Conservation (phyloP, 805 yeast species). For the Jamesozyma lodderae region DNA sequence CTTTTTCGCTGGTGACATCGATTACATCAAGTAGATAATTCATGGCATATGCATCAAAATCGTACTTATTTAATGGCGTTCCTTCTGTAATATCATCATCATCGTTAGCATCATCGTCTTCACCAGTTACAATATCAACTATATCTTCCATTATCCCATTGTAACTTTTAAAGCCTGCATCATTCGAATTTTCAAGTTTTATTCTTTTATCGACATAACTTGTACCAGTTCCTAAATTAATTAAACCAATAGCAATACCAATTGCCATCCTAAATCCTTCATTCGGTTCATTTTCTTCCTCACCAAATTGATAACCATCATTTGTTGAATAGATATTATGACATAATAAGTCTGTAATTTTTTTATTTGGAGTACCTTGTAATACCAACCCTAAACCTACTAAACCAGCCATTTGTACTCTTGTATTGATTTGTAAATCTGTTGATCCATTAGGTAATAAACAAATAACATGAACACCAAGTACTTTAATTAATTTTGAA, state of each 20-base stretch:
- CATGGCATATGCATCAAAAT: constrained; percentile 1
- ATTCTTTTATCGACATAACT: not conserved
- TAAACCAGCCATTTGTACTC: constrained; percentile 86
- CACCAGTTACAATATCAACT: constrained; percentile 4
- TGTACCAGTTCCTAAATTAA: constrained; percentile 66
- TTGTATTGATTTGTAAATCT: constrained; percentile 71
- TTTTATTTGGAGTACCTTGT: constrained; percentile 64
- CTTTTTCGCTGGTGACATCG: constrained; percentile 15
- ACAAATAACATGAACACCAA: constrained; percentile 89
- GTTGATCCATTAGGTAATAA: constrained; percentile 84
- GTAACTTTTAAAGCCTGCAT: not conserved
- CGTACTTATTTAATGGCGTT: not conserved
- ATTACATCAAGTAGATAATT: constrained; percentile 14
- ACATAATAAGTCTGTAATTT: constrained; percentile 74
- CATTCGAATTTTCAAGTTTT: not conserved
- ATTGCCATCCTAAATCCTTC: constrained; percentile 83
- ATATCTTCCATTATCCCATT: not conserved
- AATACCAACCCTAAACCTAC: constrained; percentile 85
- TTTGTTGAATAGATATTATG: constrained; percentile 53
- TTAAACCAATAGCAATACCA: constrained; percentile 79
- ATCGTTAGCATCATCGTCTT: constrained; percentile 2
- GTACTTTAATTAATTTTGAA: constrained; percentile 75
- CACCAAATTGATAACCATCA: constrained; percentile 24
- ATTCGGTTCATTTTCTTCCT: constrained; percentile 47
- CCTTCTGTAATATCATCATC: not conserved